Evolutionary conservation across 148 eudicot genomes (phyloP).

Genomic region (Polygonum aviculare): DNA sequence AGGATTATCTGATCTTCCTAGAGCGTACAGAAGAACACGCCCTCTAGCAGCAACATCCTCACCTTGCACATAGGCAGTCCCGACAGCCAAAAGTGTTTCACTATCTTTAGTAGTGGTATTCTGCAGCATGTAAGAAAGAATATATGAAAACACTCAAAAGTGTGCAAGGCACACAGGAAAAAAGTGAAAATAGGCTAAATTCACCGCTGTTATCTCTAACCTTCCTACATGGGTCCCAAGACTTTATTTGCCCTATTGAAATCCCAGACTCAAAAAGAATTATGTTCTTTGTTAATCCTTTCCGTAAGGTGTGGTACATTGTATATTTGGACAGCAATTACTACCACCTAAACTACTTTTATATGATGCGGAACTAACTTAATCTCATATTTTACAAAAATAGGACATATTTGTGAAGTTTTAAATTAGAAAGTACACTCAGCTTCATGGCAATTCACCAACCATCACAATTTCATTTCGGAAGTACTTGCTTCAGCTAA

Average conservation of each 20-base stretch:
- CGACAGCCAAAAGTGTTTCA: conserved; percentile 89
- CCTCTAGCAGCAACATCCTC: conserved; percentile 99
- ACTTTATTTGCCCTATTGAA: background rate
- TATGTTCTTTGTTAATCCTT: background rate
- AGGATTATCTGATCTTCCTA: conserved; percentile 60
- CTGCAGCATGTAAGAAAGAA: conserved; percentile 30
- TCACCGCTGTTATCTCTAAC: background rate
- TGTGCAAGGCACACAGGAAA: background rate
- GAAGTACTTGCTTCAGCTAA: background rate
- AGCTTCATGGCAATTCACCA: background rate
- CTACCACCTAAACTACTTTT: background rate
- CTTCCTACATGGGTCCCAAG: background rate
- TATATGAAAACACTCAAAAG: background rate
- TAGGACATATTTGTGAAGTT: background rate
- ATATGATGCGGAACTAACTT: background rate
- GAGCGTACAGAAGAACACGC: conserved; percentile 79
- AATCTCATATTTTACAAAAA: background rate
- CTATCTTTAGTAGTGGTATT: conserved; percentile 73
- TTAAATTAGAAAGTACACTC: background rate
- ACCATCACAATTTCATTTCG: background rate
- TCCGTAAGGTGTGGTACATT: background rate
- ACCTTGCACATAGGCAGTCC: conserved; percentile 97
- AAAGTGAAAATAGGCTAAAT: background rate
- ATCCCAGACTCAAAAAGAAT: background rate
- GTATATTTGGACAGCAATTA: background rate